A percentile compares a stretch with the other conserved stretches of the same genome.
Evolutionary conservation across 768 basidiomycete species (phyloP).

Genomic region (Ramaria sp.): DNA sequence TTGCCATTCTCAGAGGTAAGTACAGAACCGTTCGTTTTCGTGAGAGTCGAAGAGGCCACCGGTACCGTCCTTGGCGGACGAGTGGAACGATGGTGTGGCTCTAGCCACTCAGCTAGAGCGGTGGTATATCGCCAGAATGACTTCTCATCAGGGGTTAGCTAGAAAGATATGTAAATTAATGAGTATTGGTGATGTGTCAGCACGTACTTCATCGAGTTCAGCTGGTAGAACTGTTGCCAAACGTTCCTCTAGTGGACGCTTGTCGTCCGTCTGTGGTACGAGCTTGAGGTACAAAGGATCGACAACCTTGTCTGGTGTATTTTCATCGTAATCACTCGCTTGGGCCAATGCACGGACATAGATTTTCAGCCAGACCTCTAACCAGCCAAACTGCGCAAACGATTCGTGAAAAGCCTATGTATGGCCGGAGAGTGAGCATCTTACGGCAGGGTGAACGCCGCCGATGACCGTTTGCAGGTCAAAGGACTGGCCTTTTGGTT

Average conservation of each 20-base stretch:
- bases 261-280: conserved; percentile 29
- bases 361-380: conserved; percentile 57
- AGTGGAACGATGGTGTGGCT: conserved; percentile 61
- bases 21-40: conserved; percentile 6
- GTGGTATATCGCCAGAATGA: conserved; percentile 47
- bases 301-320: conserved; percentile 73
- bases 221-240: conserved; percentile 37
- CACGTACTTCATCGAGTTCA: conserved; percentile 42
- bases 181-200: neutral
- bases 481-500: conserved; percentile 45
- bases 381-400: conserved; percentile 51
- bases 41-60: conserved; percentile 30
- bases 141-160: conserved; percentile 61
- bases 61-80: conserved; percentile 32
- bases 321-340: conserved; percentile 71
- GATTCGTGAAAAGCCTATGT: neutral
- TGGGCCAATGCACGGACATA: conserved; percentile 73
- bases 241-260: conserved; percentile 46
- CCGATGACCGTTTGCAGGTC: conserved; percentile 62
- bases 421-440: conserved; percentile 16
- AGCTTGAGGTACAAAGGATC: conserved; percentile 62
- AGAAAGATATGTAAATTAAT: neutral
- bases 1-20: conserved; percentile 26
- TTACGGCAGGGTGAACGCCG: conserved; percentile 49
- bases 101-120: conserved; percentile 63